These are phyloP conservation scores for Leishmania tarentolae DNA, from an alignment of 208 protist genomes.

Conservation along the genomic window DNA sequence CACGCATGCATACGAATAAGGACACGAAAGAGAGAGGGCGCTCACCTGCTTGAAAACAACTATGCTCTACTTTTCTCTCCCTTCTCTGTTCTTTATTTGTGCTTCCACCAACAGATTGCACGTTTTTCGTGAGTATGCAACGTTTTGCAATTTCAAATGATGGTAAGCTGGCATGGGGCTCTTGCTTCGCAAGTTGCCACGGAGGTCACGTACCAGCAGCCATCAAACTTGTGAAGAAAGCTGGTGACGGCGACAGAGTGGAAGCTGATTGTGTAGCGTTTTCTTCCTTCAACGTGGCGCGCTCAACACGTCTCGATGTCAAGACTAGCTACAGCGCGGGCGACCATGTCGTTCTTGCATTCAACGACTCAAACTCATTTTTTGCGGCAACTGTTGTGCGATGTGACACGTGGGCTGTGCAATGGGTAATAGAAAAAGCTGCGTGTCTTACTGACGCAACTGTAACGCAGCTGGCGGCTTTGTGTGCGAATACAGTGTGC, in stretches of 20 bases:
- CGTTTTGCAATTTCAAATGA: constrained; percentile 13
- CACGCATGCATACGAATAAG: background rate
- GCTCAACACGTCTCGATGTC: constrained; percentile 1
- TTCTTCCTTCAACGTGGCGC: constrained; percentile 21
- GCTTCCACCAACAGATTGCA: background rate
- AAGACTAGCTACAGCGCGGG: constrained; percentile 33
- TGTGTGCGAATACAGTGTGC: constrained; percentile 34
- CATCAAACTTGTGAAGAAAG: constrained; percentile 17
- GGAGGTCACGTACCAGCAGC: constrained; percentile 18
- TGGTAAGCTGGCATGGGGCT: constrained; percentile 23
- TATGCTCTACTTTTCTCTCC: background rate
- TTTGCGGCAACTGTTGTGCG: constrained; percentile 65
- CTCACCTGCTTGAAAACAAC: background rate
- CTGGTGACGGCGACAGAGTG: background rate
- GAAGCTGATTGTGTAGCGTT: constrained; percentile 20
- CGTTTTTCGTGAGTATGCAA: constrained; percentile 6
- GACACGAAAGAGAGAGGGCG: background rate
- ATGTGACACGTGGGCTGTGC: constrained; percentile 83
- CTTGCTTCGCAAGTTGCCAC: constrained; percentile 28
- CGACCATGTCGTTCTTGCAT: constrained; percentile 52
- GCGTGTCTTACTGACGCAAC: constrained; percentile 26
- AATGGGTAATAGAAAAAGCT: constrained; percentile 55
- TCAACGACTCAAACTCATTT: constrained; percentile 30
- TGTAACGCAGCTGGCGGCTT: constrained; percentile 21
- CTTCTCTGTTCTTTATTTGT: background rate